phyloP scores from a whole-genome alignment of 2,329 filamentous ascomycete species.

The Phaeosphaeriaceae sp. region DNA sequence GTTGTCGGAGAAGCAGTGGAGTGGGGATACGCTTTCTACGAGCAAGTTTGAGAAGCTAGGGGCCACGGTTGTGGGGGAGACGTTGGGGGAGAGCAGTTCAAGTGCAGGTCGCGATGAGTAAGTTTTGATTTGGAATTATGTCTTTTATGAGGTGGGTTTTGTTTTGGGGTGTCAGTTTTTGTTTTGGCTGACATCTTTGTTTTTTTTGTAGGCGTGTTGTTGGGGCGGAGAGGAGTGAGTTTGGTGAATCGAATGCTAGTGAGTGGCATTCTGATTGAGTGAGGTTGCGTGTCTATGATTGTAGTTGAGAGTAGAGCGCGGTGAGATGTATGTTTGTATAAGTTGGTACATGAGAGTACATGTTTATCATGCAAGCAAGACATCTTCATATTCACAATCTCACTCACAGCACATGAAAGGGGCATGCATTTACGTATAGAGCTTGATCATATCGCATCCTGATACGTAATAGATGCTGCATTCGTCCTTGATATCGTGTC shows the following conservation, averaged over 20 bases:
- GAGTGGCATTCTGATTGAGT: conserved; percentile 33
- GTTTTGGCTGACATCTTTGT: neutral
- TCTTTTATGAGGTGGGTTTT: conserved; percentile 1
- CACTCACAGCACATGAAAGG: too few species aligned
- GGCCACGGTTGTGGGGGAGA: conserved; percentile 16
- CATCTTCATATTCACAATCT: too few species aligned
- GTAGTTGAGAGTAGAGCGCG: too few species aligned
- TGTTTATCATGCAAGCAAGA: too few species aligned
- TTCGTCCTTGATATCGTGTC: too few species aligned
- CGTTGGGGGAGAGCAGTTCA: conserved; percentile 34
- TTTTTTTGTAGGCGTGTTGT: neutral
- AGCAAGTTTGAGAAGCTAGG: conserved; percentile 31
- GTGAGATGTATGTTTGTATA: too few species aligned
- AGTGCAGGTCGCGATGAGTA: conserved; percentile 30
- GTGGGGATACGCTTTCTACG: conserved; percentile 37
- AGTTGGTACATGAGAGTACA: too few species aligned
- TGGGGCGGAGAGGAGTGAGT: conserved; percentile 20
- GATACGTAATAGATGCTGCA: too few species aligned
- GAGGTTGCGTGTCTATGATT: too few species aligned
- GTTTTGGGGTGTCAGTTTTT: conserved; percentile 2
- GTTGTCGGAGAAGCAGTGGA: conserved; percentile 36
- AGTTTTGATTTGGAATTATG: conserved; percentile 13
- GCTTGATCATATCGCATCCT: too few species aligned
- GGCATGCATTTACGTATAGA: too few species aligned
- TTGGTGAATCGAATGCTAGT: conserved; percentile 27